Conservation (phyloP, 2,329 filamentous ascomycete species). For the Fusarium neocosmosporiellum region DNA sequence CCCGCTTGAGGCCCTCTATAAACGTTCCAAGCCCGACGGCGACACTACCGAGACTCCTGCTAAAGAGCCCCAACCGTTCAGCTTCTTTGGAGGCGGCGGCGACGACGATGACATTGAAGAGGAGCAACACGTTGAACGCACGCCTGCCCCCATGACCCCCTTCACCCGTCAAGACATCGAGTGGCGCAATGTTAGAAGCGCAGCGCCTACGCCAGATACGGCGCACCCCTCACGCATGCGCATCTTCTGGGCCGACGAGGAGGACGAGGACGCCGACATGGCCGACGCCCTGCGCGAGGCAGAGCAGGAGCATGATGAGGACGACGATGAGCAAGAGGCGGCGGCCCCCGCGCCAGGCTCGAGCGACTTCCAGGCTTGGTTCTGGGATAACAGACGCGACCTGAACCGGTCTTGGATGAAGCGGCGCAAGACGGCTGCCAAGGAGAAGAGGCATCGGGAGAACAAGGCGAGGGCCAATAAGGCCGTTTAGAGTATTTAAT, state of each 20-base stretch:
- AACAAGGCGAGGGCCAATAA: slow-evolving; percentile 66
- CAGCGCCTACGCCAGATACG: slow-evolving; percentile 94
- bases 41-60: slow-evolving; percentile 47
- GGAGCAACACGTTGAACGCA: slow-evolving; percentile 50
- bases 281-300: slow-evolving; percentile 45
- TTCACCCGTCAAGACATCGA: slow-evolving; percentile 84
- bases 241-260: slow-evolving; percentile 64
- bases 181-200: slow-evolving; percentile 80
- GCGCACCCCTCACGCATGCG: slow-evolving; percentile 77
- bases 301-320: slow-evolving; percentile 40
- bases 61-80: slow-evolving; percentile 72
- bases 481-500: slow-evolving; percentile 49
- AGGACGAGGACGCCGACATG: slow-evolving; percentile 49
- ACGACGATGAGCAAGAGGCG: slow-evolving; percentile 41
- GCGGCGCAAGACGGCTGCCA: slow-evolving; percentile 69
- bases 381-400: slow-evolving; percentile 74
- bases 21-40: slow-evolving; percentile 67
- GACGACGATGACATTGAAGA: slow-evolving; percentile 59
- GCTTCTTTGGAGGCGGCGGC: slow-evolving; percentile 75
- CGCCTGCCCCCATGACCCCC: slow-evolving; percentile 78
- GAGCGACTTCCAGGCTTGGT: slow-evolving; percentile 73
- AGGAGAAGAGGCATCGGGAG: slow-evolving; percentile 75
- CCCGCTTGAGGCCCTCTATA: slow-evolving; percentile 93
- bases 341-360: slow-evolving; percentile 42
- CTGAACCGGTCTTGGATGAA: slow-evolving; percentile 75